Evolutionary conservation across 805 yeast genomes (phyloP).

Genomic region (Candida broadrunensis): DNA sequence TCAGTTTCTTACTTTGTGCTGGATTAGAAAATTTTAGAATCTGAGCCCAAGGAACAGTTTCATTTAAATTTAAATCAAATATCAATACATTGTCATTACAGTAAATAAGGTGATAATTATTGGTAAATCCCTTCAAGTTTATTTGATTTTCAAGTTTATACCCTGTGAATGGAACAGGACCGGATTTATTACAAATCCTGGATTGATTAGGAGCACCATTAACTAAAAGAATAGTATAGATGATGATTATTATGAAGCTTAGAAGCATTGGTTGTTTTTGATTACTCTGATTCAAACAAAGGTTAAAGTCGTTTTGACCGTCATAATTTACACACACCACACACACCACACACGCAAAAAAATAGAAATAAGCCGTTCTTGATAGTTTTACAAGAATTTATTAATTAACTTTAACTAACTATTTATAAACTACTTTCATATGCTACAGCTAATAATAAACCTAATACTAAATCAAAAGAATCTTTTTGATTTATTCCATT

Average conservation of each 20-base stretch:
- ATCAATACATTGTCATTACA: slow-evolving; percentile 28
- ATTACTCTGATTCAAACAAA: too few species aligned
- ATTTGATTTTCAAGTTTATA: slow-evolving; percentile 25
- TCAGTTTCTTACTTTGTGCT: background rate
- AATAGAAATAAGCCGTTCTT: too few species aligned
- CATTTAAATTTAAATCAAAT: slow-evolving; percentile 13
- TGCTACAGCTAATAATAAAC: slow-evolving; percentile 52
- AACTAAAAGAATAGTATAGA: background rate
- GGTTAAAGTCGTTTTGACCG: too few species aligned
- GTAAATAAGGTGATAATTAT: slow-evolving; percentile 20
- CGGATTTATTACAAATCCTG: slow-evolving; percentile 1
- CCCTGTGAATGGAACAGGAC: slow-evolving; percentile 18
- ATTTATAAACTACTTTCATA: slow-evolving; percentile 10
- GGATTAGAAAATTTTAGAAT: slow-evolving; percentile 7
- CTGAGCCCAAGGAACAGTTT: slow-evolving; percentile 23
- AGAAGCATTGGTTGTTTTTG: too few species aligned
- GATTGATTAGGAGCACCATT: background rate
- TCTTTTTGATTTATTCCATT: slow-evolving; percentile 26
- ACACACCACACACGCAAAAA: too few species aligned
- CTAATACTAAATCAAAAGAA: slow-evolving; percentile 53
- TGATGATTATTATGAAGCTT: too few species aligned
- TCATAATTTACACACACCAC: too few species aligned
- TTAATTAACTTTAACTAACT: too few species aligned
- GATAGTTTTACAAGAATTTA: too few species aligned
- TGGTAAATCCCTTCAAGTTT: slow-evolving; percentile 6